Percentiles rank a stretch among this genome's conserved stretches.
These are phyloP conservation scores for Ramicandelaber brevisporus DNA, from an alignment of 192 early-diverging fungal species.

Conservation along the genomic window DNA sequence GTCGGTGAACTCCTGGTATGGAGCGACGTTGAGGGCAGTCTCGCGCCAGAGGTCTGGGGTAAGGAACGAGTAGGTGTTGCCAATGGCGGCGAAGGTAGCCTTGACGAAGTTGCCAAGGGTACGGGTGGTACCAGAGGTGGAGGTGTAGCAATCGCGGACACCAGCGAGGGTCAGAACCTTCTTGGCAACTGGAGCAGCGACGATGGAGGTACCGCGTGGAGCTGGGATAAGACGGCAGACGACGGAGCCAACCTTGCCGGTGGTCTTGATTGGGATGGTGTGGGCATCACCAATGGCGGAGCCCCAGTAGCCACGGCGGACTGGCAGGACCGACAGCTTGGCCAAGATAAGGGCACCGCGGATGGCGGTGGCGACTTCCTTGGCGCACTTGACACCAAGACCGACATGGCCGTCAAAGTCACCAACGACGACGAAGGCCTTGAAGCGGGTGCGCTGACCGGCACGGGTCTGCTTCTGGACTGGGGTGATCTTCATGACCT, in stretches of 20 bases:
- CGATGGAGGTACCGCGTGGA: constrained; percentile 97
- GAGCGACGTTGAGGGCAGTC: constrained; percentile 63
- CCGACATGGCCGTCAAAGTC: constrained; percentile 94
- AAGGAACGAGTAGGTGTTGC: constrained; percentile 91
- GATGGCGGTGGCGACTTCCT: constrained; percentile 97
- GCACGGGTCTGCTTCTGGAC: constrained; percentile 99
- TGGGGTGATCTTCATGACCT: constrained; percentile 99
- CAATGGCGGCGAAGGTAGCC: constrained; percentile 91
- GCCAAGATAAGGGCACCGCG: constrained; percentile 97
- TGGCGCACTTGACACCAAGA: constrained; percentile 99
- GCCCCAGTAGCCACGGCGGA: constrained; percentile 98
- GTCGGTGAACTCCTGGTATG: constrained; percentile 77
- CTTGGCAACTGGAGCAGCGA: constrained; percentile 93
- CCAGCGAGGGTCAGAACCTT: constrained; percentile 91
- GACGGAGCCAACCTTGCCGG: constrained; percentile 86
- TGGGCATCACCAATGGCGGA: constrained; percentile 86
- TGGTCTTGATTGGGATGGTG: constrained; percentile 95
- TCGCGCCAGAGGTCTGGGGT: constrained; percentile 92
- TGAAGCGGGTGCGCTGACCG: constrained; percentile 98
- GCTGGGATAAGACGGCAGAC: constrained; percentile 84
- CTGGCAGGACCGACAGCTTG: constrained; percentile 93
- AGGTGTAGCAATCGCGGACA: constrained; percentile 95
- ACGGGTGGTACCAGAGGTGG: constrained; percentile 84
- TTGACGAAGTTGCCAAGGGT: constrained; percentile 99
- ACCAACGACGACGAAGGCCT: constrained; percentile 98